Conservation (phyloP, 2,329 filamentous ascomycete species). For the Ustulina deusta region DNA sequence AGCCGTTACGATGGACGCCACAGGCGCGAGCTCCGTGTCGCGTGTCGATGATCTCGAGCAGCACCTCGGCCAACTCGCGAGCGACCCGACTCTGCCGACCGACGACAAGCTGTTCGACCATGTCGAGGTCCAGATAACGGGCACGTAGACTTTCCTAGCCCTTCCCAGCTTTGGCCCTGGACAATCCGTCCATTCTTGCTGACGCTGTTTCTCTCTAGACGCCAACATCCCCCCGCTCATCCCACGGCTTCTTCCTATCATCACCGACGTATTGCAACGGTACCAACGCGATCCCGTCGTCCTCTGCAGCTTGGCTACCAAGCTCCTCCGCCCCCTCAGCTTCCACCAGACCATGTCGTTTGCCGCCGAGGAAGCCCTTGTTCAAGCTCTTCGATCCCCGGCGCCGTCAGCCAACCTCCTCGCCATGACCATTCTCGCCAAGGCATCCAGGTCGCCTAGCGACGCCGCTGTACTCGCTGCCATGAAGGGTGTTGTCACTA, state of each 20-base stretch:
- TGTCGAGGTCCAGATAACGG: slow-evolving; percentile 69
- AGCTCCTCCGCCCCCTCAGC: slow-evolving; percentile 65
- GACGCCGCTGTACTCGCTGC: slow-evolving; percentile 64
- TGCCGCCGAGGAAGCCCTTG: slow-evolving; percentile 63
- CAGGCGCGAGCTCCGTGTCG: slow-evolving; percentile 60
- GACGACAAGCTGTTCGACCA: slow-evolving; percentile 67
- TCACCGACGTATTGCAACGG: slow-evolving; percentile 65
- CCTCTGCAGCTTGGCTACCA: slow-evolving; percentile 65
- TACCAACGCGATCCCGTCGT: slow-evolving; percentile 64
- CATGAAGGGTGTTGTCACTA: slow-evolving; percentile 61
- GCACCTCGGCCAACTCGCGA: slow-evolving; percentile 65
- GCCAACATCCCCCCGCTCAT: slow-evolving; percentile 65
- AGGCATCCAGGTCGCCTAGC: slow-evolving; percentile 61
- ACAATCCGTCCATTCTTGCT: slow-evolving; percentile 9
- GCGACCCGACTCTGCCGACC: slow-evolving; percentile 57
- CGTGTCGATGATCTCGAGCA: slow-evolving; percentile 65
- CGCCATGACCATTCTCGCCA: slow-evolving; percentile 67
- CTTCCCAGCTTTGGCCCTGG: not conserved
- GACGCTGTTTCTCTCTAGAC: slow-evolving; percentile 52
- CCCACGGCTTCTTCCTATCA: slow-evolving; percentile 64
- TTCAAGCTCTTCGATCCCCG: slow-evolving; percentile 65
- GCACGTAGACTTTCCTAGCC: slow-evolving; percentile 44
- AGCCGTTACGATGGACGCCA: slow-evolving; percentile 55
- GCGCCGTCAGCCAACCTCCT: slow-evolving; percentile 69
- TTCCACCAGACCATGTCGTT: slow-evolving; percentile 65